Evolutionary conservation across 225 moss, liverwort and hornwort species (phyloP), one percentile per base, ranked within the genome.

Genomic region (Physcomitrium patens): DNA sequence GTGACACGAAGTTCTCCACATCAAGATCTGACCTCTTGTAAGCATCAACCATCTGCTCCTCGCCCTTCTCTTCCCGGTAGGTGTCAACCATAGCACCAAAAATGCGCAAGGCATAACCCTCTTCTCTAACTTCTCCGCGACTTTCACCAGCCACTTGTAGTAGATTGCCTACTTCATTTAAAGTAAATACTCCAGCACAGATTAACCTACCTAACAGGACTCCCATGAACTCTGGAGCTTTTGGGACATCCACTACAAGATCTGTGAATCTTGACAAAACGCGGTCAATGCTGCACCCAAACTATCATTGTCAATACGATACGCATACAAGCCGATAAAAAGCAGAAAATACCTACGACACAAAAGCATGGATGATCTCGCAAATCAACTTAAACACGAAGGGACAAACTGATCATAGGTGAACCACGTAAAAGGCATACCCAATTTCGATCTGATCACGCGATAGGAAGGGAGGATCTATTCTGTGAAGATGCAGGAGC

Each of bases 221-320:
- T 54, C 91, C 94, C 70, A 99, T 83, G 60, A 82, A 89, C 10
- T 93, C 91, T 15, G 95, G 97, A 73, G 97, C 97, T 73, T 54
- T 90, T 10, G 97, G 97, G 42, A 88, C 97, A 86, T 99, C 97
- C 76, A 94, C 91, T 23, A 81, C 87, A 12, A 84, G 87, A 50
- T 99, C 97, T 61, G 88, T 78, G 64, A 95, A 71, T 31, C 84
- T 78, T 2, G 89, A 86, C 64, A 99, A 77, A 75, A 99, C 82
- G 51, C 78, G 70, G 12, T 93, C 90, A 68, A 99, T 76, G 79
- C 97, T 99, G 90, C 82, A 77, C 17, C 69, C 70, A 75, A 64
- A 74, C 10, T 20, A 69, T 37, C 8, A 26, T 45, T 73, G 57
- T 67, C 18, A 79, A 53, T 72, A 65, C 27, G 60, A 48, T 27